Conservation (phyloP, 257 asterid genomes). For the Coffea canephora region DNA sequence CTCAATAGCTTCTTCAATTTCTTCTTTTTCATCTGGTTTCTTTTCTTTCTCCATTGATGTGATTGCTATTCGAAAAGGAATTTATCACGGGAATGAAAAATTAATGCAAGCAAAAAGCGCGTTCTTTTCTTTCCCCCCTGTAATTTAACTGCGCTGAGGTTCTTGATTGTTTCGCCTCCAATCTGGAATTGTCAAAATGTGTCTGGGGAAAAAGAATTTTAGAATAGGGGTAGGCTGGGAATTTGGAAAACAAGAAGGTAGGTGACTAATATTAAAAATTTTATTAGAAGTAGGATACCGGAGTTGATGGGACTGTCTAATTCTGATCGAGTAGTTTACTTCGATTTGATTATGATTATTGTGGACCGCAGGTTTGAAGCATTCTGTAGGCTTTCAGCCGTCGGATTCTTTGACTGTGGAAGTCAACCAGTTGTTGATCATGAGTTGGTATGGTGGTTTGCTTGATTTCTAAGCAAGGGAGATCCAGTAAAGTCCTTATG, state of each 20-base stretch:
- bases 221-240: slow-evolving; percentile 1
- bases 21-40: slow-evolving; percentile 35
- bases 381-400: not conserved
- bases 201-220: not conserved
- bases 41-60: slow-evolving; percentile 52
- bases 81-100: not conserved
- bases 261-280: no score
- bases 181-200: not conserved
- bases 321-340: not conserved
- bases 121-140: not conserved
- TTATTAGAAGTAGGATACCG: no score
- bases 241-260: not conserved
- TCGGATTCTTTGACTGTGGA: no score
- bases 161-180: not conserved
- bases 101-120: not conserved
- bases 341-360: not conserved
- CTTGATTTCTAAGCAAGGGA: not conserved
- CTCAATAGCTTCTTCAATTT: slow-evolving; percentile 49
- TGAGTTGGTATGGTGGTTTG: not conserved
- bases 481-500: not conserved
- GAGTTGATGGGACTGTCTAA: no score
- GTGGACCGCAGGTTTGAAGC: not conserved
- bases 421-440: not conserved
- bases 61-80: not conserved
- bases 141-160: not conserved